Percentiles rank a stretch among this genome's conserved stretches.
phyloP scores from a whole-genome alignment of 768 basidiomycete genomes.

The Plicaturopsis crispa region DNA sequence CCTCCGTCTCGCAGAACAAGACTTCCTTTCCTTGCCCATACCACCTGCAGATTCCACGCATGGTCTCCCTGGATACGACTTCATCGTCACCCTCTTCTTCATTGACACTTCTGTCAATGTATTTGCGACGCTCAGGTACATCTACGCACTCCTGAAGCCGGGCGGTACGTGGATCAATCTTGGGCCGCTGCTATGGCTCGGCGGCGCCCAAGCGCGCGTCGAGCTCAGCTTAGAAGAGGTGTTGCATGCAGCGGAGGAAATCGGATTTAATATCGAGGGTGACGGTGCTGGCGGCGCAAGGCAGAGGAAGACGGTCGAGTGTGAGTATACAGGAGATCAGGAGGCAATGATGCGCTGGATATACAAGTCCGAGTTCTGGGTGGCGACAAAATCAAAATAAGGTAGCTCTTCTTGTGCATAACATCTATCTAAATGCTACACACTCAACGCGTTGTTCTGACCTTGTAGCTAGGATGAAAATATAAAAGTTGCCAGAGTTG shows the following conservation, averaged over 20 bases:
- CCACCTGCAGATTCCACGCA: not conserved
- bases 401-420: slow-evolving; percentile 1
- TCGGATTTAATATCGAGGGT: slow-evolving; percentile 42
- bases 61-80: slow-evolving; percentile 37
- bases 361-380: slow-evolving; percentile 64
- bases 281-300: slow-evolving; percentile 13
- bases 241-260: slow-evolving; percentile 35
- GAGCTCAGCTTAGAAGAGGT: slow-evolving; percentile 65
- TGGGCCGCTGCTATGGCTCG: slow-evolving; percentile 60
- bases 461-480: too few relatives aligned
- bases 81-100: slow-evolving; percentile 59
- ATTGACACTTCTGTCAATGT: slow-evolving; percentile 56
- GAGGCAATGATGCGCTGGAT: slow-evolving; percentile 68
- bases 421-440: too few relatives aligned
- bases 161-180: slow-evolving; percentile 69
- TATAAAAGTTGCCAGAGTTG: too few relatives aligned
- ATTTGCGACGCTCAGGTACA: slow-evolving; percentile 46
- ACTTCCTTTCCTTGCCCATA: slow-evolving; percentile 36
- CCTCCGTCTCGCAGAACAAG: slow-evolving; percentile 44
- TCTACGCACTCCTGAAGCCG: slow-evolving; percentile 46
- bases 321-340: slow-evolving; percentile 57
- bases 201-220: slow-evolving; percentile 43
- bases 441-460: too few relatives aligned
- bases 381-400: slow-evolving; percentile 33
- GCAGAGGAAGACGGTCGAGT: slow-evolving; percentile 38